These are phyloP conservation scores for Acarospora socialis DNA, from an alignment of 2,329 filamentous ascomycete species.

Conservation along the genomic window DNA sequence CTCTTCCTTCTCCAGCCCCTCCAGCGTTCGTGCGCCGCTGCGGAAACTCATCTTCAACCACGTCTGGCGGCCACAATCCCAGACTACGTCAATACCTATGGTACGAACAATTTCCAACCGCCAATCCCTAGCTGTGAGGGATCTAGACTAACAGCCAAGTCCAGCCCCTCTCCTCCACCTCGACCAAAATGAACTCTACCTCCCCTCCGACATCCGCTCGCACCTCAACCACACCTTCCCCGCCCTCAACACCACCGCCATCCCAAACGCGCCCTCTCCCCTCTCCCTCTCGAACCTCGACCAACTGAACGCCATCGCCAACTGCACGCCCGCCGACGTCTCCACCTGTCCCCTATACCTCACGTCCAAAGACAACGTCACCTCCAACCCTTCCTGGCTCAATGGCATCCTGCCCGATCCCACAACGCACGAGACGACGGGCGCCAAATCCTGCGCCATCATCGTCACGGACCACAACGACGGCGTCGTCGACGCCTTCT, in stretches of 20 bases:
- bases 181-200: conserved; percentile 37
- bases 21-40: too few species aligned
- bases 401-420: conserved; percentile 41
- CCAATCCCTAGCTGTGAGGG: too few species aligned
- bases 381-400: conserved; percentile 33
- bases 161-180: too few species aligned
- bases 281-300: conserved; percentile 36
- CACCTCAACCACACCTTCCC: conserved; percentile 35
- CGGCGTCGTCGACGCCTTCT: conserved; percentile 43
- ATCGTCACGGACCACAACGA: conserved; percentile 44
- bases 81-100: too few species aligned
- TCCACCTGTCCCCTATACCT: too few species aligned
- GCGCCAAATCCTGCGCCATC: conserved; percentile 37
- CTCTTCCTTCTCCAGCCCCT: too few species aligned
- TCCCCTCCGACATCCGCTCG: conserved; percentile 34
- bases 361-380: conserved; percentile 35
- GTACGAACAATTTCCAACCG: too few species aligned
- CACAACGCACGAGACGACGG: conserved; percentile 34
- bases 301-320: conserved; percentile 31
- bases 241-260: conserved; percentile 26
- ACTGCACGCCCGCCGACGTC: too few species aligned
- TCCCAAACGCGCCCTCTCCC: conserved; percentile 25
- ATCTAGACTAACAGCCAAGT: too few species aligned
- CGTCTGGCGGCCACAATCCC: too few species aligned
- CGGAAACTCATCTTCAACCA: too few species aligned